Evolutionary conservation across 768 basidiomycete species (phyloP).

Genomic region (Brasilioporus rufonigricans): DNA sequence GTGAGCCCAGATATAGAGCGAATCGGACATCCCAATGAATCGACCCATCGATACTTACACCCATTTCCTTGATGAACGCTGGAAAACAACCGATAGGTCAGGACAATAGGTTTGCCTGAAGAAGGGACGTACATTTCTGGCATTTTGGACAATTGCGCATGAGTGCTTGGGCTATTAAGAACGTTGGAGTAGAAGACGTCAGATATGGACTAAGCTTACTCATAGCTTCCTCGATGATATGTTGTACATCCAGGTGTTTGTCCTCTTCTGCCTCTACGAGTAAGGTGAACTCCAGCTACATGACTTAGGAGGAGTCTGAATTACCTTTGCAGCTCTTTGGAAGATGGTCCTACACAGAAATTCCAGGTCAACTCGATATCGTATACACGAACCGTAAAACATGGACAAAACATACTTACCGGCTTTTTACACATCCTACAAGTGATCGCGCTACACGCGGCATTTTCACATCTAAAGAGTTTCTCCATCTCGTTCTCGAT

Average conservation of each 20-base stretch:
- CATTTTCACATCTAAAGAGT: conserved; percentile 53
- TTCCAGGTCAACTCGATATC: not conserved
- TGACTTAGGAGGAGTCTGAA: not conserved
- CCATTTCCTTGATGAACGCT: conserved; percentile 80
- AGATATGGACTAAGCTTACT: conserved; percentile 43
- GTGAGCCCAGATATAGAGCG: not conserved
- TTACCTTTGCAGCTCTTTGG: conserved; percentile 79
- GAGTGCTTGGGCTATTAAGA: conserved; percentile 61
- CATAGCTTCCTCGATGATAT: conserved; percentile 92
- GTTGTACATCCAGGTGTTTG: conserved; percentile 67
- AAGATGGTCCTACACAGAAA: conserved; percentile 59
- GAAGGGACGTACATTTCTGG: conserved; percentile 55
- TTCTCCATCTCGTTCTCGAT: conserved; percentile 68
- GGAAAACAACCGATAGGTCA: conserved; percentile 5
- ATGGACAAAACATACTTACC: conserved; percentile 37
- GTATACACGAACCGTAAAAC: not conserved
- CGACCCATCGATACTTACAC: conserved; percentile 47
- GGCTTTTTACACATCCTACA: conserved; percentile 78
- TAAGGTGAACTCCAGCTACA: not conserved
- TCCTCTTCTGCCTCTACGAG: conserved; percentile 70
- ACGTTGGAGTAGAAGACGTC: conserved; percentile 1
- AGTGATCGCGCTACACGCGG: conserved; percentile 71
- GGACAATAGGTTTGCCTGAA: not conserved
- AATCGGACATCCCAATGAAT: not conserved
- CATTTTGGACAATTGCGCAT: conserved; percentile 90